Evolutionary conservation across 139 green algal genomes (phyloP), one percentile per base, ranked within the genome.

Genomic region (Haematococcus sp.): DNA sequence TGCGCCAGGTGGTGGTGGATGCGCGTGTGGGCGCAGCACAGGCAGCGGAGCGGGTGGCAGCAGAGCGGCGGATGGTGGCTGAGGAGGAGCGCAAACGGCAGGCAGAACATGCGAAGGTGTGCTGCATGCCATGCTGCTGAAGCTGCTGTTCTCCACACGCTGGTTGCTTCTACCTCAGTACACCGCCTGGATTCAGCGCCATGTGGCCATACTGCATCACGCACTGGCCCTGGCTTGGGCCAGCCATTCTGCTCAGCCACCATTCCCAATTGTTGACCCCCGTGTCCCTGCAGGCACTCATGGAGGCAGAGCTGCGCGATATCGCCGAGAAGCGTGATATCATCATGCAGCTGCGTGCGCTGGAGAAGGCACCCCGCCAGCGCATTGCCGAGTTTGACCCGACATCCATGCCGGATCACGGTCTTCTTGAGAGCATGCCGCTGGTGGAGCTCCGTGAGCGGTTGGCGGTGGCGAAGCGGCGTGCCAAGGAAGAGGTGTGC

Each of bases 361-460:
- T 90, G 35, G 84, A 91, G 65, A 86, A 86, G 81, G 78, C 74
- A 27, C 76, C 52, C 13, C 40, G 55, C 35, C 67, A 79, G 61
- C 49, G 65, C 5, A 67, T 78, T 23, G 58, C 32, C 27, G 78
- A 81, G 66, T 89, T 90, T 73, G 85, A 90, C 74, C 85, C 85
- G 22, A 87, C 83, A 27, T 68, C 81, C 17, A 73, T 40, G 44
- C 81, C 76, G 3, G 81, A 83, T 68, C 77, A 83, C 46, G 76
- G 76, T 0, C 68, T 83, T 34, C n/a, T 81, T 1, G 78, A 82
- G 34, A 80, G 83, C 60, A 94, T 94, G 89, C 83, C 76, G 7
- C 65, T 94, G 15, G 69, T 84, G 20, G 89, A 94, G 82, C 85
- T 94, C 34, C 67, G 77, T 30, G 85, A 87, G 46, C 76, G 87